Conservation (phyloP, 768 basidiomycete genomes). For the Rhizopogon salebrosus region DNA sequence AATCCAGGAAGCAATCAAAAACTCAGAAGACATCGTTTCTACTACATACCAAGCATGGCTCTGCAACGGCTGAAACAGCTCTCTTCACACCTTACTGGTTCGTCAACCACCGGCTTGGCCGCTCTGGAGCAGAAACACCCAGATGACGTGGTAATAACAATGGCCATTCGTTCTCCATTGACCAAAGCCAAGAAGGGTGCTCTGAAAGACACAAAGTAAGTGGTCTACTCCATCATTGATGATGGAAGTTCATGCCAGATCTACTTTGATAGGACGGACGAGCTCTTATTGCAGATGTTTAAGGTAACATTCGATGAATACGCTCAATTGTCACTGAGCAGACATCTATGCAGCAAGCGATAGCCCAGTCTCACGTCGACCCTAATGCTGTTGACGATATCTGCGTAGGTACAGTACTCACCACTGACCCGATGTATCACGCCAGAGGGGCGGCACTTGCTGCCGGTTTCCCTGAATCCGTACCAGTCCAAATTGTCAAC, state of each 20-base stretch:
- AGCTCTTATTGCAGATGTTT: slow-evolving; percentile 78
- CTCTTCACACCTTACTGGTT: slow-evolving; percentile 48
- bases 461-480: slow-evolving; percentile 75
- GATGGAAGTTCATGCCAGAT: slow-evolving; percentile 2
- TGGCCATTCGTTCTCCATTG: slow-evolving; percentile 73
- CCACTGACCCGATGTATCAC: slow-evolving; percentile 60
- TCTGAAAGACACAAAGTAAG: slow-evolving; percentile 62
- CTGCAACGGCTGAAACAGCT: slow-evolving; percentile 69
- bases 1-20: too few relatives aligned
- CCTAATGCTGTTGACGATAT: slow-evolving; percentile 69
- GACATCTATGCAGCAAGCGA: slow-evolving; percentile 47
- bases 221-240: neutral
- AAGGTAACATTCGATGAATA: slow-evolving; percentile 38
- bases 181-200: slow-evolving; percentile 77
- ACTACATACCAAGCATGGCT: slow-evolving; percentile 4
- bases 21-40: neutral
- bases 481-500: slow-evolving; percentile 71
- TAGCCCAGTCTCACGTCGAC: slow-evolving; percentile 53
- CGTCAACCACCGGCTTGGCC: slow-evolving; percentile 37
- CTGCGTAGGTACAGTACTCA: slow-evolving; percentile 73
- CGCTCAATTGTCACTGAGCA: neutral
- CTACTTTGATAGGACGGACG: slow-evolving; percentile 53
- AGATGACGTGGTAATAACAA: slow-evolving; percentile 79
- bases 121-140: slow-evolving; percentile 53
- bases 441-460: slow-evolving; percentile 72